A percentile compares a stretch with the other conserved stretches of the same genome.
Evolutionary conservation across 768 basidiomycete genomes (phyloP).

Genomic region (Sistotremastrum niveocremeum): DNA sequence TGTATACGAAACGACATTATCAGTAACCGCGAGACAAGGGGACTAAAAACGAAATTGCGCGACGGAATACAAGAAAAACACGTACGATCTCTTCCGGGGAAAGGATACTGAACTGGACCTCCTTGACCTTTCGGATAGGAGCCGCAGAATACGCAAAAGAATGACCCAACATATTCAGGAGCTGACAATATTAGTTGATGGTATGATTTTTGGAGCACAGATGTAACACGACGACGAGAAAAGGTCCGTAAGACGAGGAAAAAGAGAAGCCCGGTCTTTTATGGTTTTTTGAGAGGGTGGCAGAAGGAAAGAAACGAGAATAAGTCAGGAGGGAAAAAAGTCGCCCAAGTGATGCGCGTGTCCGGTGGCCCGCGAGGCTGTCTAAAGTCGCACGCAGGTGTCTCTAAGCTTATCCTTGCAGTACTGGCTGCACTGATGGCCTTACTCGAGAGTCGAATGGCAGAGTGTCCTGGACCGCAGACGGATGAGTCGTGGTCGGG

Average conservation of each 20-base stretch:
- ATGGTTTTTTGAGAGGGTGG: too few relatives aligned
- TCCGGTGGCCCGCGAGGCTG: too few relatives aligned
- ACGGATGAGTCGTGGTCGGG: too few relatives aligned
- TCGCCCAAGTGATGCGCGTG: too few relatives aligned
- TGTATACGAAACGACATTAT: conserved; percentile 18
- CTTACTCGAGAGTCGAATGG: too few relatives aligned
- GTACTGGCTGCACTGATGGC: too few relatives aligned
- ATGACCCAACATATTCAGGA: conserved; percentile 58
- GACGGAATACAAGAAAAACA: conserved; percentile 10
- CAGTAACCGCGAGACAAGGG: background rate
- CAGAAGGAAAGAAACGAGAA: too few relatives aligned
- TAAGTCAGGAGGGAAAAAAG: too few relatives aligned
- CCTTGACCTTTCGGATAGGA: conserved; percentile 88
- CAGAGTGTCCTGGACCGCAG: too few relatives aligned
- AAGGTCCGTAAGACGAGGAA: background rate
- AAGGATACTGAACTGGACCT: conserved; percentile 97
- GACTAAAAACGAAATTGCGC: conserved; percentile 5
- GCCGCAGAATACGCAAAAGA: conserved; percentile 89
- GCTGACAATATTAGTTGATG: background rate
- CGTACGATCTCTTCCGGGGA: conserved; percentile 97
- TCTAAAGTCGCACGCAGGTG: too few relatives aligned
- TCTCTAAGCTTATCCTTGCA: too few relatives aligned
- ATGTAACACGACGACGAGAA: background rate
- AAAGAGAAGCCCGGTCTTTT: background rate
- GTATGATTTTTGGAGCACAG: background rate